Evolutionary conservation across 768 basidiomycete genomes (phyloP).

Genomic region (Tulasnella sp.): DNA sequence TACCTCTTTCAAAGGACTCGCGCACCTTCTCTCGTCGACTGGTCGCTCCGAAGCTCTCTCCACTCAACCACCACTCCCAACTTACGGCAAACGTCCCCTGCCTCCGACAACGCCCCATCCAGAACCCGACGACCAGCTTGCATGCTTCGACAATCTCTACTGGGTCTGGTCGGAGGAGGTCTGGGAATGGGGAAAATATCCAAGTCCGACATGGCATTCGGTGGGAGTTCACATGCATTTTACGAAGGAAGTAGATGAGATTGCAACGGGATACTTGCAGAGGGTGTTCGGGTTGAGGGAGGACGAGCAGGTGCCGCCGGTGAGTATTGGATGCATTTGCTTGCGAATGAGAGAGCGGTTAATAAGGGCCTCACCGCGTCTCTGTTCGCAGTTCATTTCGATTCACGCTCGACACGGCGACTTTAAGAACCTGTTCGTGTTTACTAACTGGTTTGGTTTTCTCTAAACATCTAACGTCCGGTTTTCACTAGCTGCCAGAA

Average conservation of each 20-base stretch:
- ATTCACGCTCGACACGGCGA: not conserved
- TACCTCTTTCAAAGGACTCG: not conserved
- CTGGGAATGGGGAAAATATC: constrained; percentile 38
- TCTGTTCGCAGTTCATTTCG: not conserved
- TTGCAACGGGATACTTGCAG: not conserved
- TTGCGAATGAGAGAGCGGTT: not conserved
- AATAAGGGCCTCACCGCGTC: no score
- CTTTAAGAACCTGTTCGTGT: not conserved
- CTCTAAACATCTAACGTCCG: not conserved
- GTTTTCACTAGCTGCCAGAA: not conserved
- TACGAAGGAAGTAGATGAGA: not conserved
- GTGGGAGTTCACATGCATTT: constrained; percentile 29
- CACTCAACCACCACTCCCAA: not conserved
- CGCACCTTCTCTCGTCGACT: not conserved
- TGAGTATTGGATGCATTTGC: not conserved
- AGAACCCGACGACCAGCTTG: constrained; percentile 38
- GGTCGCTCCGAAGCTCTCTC: constrained; percentile 21
- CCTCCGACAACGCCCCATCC: not conserved
- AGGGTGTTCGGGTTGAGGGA: not conserved
- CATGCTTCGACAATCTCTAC: constrained; percentile 38
- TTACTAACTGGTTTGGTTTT: not conserved
- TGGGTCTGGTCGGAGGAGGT: constrained; percentile 17
- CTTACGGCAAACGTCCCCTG: not conserved
- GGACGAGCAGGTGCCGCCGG: not conserved
- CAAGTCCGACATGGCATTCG: constrained; percentile 36